phyloP scores from a whole-genome alignment of 352 stramenopile species.

The Lagenidium sp. region DNA sequence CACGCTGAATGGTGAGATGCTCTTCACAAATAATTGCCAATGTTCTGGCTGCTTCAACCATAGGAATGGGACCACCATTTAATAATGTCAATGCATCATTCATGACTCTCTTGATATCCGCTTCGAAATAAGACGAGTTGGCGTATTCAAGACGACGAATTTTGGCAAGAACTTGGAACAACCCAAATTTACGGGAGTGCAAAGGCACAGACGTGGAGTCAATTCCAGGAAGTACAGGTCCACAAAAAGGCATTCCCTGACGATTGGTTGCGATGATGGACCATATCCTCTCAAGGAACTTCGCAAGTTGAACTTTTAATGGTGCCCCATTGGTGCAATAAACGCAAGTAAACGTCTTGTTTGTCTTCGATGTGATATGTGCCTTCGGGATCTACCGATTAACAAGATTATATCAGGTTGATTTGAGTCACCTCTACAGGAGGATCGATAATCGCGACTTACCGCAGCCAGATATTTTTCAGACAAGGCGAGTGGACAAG shows the following conservation, averaged over 20 bases:
- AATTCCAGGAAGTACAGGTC: constrained; percentile 58
- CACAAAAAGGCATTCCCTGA: constrained; percentile 76
- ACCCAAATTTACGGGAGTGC: constrained; percentile 23
- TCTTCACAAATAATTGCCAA: constrained; percentile 70
- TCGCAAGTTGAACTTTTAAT: constrained; percentile 60
- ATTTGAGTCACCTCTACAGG: not conserved
- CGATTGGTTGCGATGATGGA: constrained; percentile 80
- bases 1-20: constrained; percentile 60
- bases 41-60: constrained; percentile 62
- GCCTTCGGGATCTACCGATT: constrained; percentile 35
- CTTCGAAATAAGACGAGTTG: constrained; percentile 42
- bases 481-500: constrained; percentile 59
- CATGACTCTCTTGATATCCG: constrained; percentile 60
- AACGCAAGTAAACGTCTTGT: constrained; percentile 56
- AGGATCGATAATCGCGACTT: constrained; percentile 2
- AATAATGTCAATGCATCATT: constrained; percentile 55
- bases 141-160: constrained; percentile 69
- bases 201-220: constrained; percentile 15
- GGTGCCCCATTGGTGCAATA: constrained; percentile 51
- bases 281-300: constrained; percentile 77
- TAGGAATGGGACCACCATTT: constrained; percentile 34
- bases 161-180: constrained; percentile 68
- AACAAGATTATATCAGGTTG: not conserved
- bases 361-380: constrained; percentile 59
- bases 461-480: constrained; percentile 51